Evolutionary conservation across 2,329 filamentous ascomycete species (phyloP).

Genomic region (Xylaria digitata): DNA sequence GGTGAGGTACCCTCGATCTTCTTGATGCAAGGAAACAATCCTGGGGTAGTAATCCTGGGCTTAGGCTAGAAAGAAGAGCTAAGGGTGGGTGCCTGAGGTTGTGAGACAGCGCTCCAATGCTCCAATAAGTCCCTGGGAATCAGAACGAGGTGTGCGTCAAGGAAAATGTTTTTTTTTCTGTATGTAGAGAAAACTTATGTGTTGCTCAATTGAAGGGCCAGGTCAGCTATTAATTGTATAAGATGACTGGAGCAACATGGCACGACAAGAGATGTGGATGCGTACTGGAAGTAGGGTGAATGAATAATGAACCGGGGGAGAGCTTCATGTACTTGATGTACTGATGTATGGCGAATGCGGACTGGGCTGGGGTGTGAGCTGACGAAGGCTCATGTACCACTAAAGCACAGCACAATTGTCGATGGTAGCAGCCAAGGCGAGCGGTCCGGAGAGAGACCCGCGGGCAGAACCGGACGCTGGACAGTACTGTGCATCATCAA

Average conservation of each 20-base stretch:
- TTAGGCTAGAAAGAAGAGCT: constrained; percentile 37
- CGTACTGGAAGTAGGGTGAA: constrained; percentile 30
- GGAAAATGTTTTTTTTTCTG: constrained; percentile 23
- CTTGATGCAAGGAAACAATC: constrained; percentile 42
- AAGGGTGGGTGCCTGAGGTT: constrained; percentile 29
- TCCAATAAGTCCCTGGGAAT: constrained; percentile 40
- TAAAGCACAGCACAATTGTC: constrained; percentile 24
- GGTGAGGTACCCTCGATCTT: constrained; percentile 40
- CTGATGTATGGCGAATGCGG: constrained; percentile 11
- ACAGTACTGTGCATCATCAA: constrained; percentile 28
- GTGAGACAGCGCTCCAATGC: constrained; percentile 40
- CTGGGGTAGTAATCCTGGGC: constrained; percentile 40
- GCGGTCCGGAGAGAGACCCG: constrained; percentile 33
- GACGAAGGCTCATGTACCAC: constrained; percentile 36
- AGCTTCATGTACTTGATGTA: constrained; percentile 12
- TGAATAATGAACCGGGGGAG: constrained; percentile 36
- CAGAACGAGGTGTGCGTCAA: constrained; percentile 33
- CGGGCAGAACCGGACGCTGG: constrained; percentile 36
- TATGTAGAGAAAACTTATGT: constrained; percentile 15
- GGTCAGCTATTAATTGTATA: constrained; percentile 46
- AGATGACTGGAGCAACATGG: constrained; percentile 49
- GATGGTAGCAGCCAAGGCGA: constrained; percentile 31
- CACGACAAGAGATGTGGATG: constrained; percentile 42
- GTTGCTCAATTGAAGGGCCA: constrained; percentile 42
- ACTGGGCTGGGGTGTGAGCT: constrained; percentile 37